Percentiles rank a stretch among this genome's conserved stretches.
These are phyloP conservation scores for Candida insectalens DNA, from an alignment of 805 yeast species.

Conservation along the genomic window DNA sequence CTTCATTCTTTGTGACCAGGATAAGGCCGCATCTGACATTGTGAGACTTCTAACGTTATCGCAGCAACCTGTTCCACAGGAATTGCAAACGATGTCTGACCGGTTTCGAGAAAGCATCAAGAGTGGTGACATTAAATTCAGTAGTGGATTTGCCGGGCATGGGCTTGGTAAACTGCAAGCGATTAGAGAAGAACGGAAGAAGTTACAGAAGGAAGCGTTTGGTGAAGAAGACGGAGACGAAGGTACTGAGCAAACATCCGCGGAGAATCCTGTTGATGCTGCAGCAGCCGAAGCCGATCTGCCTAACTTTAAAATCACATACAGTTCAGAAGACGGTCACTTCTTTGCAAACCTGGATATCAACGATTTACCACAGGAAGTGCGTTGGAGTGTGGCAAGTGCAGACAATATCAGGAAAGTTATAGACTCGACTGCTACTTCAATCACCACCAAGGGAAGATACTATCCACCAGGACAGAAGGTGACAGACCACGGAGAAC, in stretches of 20 bases:
- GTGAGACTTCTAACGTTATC: constrained; percentile 57
- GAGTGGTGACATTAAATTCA: constrained; percentile 50
- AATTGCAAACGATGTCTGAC: constrained; percentile 39
- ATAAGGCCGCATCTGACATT: constrained; percentile 55
- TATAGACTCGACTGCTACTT: constrained; percentile 61
- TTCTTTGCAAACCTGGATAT: constrained; percentile 62
- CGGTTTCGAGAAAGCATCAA: constrained; percentile 52
- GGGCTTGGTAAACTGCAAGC: constrained; percentile 76
- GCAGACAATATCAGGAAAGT: constrained; percentile 53
- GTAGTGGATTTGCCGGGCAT: constrained; percentile 87
- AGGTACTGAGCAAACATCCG: constrained; percentile 16
- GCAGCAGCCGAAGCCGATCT: constrained; percentile 6
- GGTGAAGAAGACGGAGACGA: constrained; percentile 31
- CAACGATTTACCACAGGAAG: constrained; percentile 77
- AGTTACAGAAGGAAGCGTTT: constrained; percentile 33
- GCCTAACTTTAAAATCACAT: constrained; percentile 37
- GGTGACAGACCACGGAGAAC: constrained; percentile 42
- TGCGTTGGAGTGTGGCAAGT: constrained; percentile 70
- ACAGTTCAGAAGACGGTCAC: constrained; percentile 25
- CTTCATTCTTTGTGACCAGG: constrained; percentile 53
- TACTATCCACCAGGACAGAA: constrained; percentile 54
- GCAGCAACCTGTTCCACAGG: constrained; percentile 42
- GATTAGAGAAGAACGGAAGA: constrained; percentile 34
- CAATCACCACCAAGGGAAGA: constrained; percentile 76
- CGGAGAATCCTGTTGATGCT: constrained; percentile 5